Percentiles rank a stretch among this genome's conserved stretches.
Conservation (phyloP, 805 yeast species). For the Cyberlindnera misumaiensis region DNA sequence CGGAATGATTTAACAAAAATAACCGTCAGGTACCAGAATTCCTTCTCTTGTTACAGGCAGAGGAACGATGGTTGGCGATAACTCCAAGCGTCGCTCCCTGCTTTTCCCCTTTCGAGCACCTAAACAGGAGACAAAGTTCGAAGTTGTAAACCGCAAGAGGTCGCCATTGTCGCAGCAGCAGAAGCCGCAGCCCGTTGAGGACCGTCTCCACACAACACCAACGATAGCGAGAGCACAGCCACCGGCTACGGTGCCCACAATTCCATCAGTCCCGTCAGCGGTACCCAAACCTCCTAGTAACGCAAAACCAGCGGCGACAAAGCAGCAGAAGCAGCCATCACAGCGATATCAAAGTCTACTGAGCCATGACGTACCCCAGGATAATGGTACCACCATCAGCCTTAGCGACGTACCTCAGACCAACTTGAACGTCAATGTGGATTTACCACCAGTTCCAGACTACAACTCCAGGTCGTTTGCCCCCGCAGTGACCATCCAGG, state of each 20-base stretch:
- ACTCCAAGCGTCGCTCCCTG: constrained; percentile 19
- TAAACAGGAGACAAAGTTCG: constrained; percentile 18
- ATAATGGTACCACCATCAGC: constrained; percentile 1
- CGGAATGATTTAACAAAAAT: too few species aligned
- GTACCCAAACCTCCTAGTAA: constrained; percentile 1
- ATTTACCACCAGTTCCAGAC: constrained; percentile 24
- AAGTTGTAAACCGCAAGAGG: constrained; percentile 22
- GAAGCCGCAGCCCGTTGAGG: background rate
- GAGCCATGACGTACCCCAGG: background rate
- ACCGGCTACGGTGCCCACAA: background rate
- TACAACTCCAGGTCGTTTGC: constrained; percentile 18
- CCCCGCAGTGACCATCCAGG: constrained; percentile 24
- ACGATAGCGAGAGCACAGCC: background rate
- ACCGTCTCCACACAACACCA: background rate
- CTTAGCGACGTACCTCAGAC: constrained; percentile 9
- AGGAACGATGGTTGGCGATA: constrained; percentile 8
- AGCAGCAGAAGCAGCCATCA: too few species aligned
- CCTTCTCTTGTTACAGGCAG: background rate
- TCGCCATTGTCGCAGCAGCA: constrained; percentile 10
- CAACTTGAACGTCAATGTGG: constrained; percentile 9
- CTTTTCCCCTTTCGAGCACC: constrained; percentile 18
- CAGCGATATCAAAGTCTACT: background rate
- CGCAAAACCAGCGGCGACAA: too few species aligned
- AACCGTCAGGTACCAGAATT: too few species aligned
- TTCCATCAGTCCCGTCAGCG: constrained; percentile 2